Base-by-base conservation (phyloP, 768 basidiomycete species). In the Phylloporus scabripes region DNA sequence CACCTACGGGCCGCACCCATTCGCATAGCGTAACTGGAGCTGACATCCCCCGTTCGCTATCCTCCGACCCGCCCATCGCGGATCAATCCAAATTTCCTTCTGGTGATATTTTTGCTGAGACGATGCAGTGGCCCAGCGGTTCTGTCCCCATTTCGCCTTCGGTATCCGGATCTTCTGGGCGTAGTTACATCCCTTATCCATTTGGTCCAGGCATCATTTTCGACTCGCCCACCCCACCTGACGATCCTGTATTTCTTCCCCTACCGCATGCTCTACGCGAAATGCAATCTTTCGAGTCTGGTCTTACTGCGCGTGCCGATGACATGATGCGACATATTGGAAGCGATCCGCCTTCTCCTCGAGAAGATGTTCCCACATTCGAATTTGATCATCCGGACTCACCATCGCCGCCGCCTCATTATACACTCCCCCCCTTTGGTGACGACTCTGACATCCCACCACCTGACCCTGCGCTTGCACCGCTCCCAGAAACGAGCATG, bases 271-370 rank as follows among this genome's bases (percentile, higher is more conserved):
- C 74, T 37, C 63, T 92, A n/a, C 83, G 88, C 20, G 85, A 84
- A 62, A 87, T 91, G 83, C 87, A 91, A 56, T 88, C 86, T 0
- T 92, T 92, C 60, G 90, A 92, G 56, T 91, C 88, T 4, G 82
- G 82, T 1, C 64, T 86, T 32, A 92, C 90, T 0, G 88, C 86
- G 0, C 77, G 81, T 20, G 85, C 85, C 42, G 74, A 62, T 14
- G 65, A 68, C 46, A 58, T 59, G 48, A 50, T 56, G 45, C 62
- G 52, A 38, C 57, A 50, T 5, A 52, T 56, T n/a, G 56, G 53
- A 28, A 46, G 45, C 8, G 39, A 48, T 12, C 26, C 56, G 1
- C 31, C 57, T 0, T 54, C 64, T 14, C 49, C 56, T 20, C 48
- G 5, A 0, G 52, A 52, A 0, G 10, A 6, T 10, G 57, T 49